Evolutionary conservation across 352 stramenopile species (phyloP).

Genomic region (Globisporangium apiculatum): DNA sequence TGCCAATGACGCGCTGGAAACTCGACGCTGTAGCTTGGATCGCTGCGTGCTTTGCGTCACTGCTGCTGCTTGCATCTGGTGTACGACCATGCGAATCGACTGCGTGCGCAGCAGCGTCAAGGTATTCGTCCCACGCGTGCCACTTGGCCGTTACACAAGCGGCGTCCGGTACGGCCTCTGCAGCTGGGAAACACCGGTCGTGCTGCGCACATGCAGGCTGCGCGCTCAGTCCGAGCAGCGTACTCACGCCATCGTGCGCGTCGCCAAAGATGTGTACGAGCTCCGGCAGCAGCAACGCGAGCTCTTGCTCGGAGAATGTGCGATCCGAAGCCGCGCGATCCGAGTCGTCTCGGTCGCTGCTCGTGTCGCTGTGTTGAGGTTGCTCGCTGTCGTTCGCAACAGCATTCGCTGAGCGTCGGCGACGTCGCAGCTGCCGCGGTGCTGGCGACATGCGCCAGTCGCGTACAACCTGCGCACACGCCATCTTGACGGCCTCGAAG

Average conservation of each 20-base stretch:
- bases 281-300: conserved; percentile 18
- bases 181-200: conserved; percentile 11
- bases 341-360: too few relatives aligned
- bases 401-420: background rate
- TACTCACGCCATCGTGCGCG: conserved; percentile 17
- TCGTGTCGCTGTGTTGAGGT: background rate
- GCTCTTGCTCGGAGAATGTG: conserved; percentile 11
- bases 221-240: conserved; percentile 14
- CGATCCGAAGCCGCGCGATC: background rate
- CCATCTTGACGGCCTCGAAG: conserved; percentile 16
- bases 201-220: conserved; percentile 2
- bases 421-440: background rate
- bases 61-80: background rate
- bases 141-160: conserved; percentile 15
- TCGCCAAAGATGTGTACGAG: conserved; percentile 24
- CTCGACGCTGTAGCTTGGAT: conserved; percentile 2
- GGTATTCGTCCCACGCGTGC: conserved; percentile 19
- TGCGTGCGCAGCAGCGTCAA: conserved; percentile 6
- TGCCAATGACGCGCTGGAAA: conserved; percentile 5
- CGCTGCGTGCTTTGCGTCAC: background rate
- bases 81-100: background rate
- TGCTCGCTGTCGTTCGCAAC: conserved; percentile 1
- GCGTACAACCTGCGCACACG: conserved; percentile 10
- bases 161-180: background rate
- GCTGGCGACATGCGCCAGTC: background rate